A percentile compares a stretch with the other conserved stretches of the same genome.
These are phyloP conservation scores for Holtermannia corniformis DNA, from an alignment of 768 basidiomycete genomes.

Conservation along the genomic window DNA sequence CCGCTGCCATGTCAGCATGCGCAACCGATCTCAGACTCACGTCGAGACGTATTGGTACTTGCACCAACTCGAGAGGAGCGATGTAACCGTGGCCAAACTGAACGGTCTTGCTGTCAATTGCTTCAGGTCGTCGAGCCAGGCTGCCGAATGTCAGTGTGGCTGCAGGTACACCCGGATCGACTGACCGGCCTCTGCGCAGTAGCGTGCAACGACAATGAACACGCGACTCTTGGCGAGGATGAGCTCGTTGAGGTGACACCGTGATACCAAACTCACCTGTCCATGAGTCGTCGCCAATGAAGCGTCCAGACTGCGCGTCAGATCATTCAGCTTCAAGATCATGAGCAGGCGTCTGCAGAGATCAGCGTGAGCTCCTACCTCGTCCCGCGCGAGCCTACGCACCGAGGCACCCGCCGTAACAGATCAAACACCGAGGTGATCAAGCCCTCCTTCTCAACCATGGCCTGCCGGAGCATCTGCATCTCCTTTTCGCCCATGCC, in stretches of 20 bases:
- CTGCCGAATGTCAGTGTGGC: neutral
- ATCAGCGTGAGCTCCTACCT: conserved; percentile 48
- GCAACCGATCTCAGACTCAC: conserved; percentile 1
- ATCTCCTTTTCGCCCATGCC: conserved; percentile 58
- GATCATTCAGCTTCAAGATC: conserved; percentile 57
- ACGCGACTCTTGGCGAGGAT: too few species aligned
- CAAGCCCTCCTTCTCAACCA: conserved; percentile 71
- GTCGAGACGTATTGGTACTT: conserved; percentile 12
- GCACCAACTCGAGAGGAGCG: conserved; percentile 4
- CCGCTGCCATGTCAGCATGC: conserved; percentile 1
- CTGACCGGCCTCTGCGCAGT: conserved; percentile 51
- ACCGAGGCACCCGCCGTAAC: conserved; percentile 70
- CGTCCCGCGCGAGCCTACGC: conserved; percentile 30
- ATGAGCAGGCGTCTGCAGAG: conserved; percentile 42
- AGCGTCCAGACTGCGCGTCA: conserved; percentile 48
- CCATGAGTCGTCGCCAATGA: conserved; percentile 63
- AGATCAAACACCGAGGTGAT: conserved; percentile 79
- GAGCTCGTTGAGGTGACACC: too few species aligned
- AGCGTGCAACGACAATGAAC: conserved; percentile 83
- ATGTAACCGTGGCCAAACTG: neutral
- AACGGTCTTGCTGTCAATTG: conserved; percentile 10
- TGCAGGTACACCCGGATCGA: neutral
- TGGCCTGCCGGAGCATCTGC: conserved; percentile 69
- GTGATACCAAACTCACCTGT: too few species aligned
- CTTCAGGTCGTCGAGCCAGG: conserved; percentile 52